Evolutionary conservation across 1,284 basidiomycete species (phyloP), one percentile per base, ranked within the genome.

Genomic region (Testicularia cyperi): DNA sequence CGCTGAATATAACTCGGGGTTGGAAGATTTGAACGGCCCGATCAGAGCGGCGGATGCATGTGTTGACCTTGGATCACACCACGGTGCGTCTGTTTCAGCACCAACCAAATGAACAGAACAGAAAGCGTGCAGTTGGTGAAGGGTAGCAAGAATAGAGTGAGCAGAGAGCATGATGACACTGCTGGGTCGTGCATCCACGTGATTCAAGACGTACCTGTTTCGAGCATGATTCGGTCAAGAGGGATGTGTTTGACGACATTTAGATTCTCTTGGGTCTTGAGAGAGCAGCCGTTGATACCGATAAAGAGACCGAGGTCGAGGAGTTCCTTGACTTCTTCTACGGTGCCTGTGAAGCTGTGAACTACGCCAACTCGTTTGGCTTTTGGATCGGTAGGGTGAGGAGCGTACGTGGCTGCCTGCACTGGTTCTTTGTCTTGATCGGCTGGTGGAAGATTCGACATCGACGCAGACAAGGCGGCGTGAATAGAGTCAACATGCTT

Each of bases 331-430:
- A 83, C 83, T 74, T 92, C 88, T 19, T 82, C 81, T 1, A 73
- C 60, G 0, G 82, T 83, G 0, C 90, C 90, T 0, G 89, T 91
- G 77, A 91, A 91, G 63, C 86, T 88, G 77, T 92, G 91, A 7
- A 90, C 88, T 7, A 92, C 88, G 19, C 74, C 74, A 0, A 71
- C 53, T 7, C 46, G 38, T 30, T 44, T 58, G 15, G 44, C 36
- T 3, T 40, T 10, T 2, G 27, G 18, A 22, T 55, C 48, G 16
- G 51, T 22, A 18, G 44, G 34, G 29, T 51, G 40, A 29, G 3
- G 10, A 4, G 6, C 9, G 12, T 20, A n/a, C 37, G 0, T 21
- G 2, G 8, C 18, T 28, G n/a, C n/a, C n/a, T n/a, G n/a, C n/a
- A n/a, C n/a, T n/a, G n/a, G n/a, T n/a, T n/a, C n/a, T n/a, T n/a